Conservation (phyloP, 345 rosid species). For the Aurinia saxatilis region DNA sequence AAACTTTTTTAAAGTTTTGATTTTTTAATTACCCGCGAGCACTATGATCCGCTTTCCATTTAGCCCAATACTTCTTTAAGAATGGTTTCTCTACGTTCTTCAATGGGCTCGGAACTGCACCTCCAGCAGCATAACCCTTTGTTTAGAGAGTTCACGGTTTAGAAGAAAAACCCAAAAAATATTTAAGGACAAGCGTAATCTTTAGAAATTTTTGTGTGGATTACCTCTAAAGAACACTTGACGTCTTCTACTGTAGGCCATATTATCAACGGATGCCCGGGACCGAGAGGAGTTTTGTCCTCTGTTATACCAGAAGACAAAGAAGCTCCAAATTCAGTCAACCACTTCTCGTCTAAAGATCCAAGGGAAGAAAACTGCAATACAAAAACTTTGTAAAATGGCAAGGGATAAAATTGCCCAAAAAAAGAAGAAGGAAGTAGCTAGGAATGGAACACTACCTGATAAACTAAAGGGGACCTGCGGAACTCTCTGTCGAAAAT, state of each 20-base stretch:
- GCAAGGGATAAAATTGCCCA: neutral
- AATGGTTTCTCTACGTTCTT: constrained; percentile 84
- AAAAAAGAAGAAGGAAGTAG: neutral
- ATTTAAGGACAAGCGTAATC: neutral
- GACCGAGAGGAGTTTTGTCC: constrained; percentile 73
- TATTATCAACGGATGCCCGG: constrained; percentile 65
- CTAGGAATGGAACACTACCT: constrained; percentile 38
- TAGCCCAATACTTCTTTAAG: constrained; percentile 82
- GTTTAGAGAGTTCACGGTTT: constrained; percentile 8
- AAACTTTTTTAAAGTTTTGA: neutral
- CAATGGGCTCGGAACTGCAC: constrained; percentile 76
- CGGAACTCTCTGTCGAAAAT: constrained; percentile 64
- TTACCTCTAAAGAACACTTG: constrained; percentile 90
- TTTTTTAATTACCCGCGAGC: constrained; percentile 54
- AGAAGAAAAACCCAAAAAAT: constrained; percentile 13
- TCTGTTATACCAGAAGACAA: constrained; percentile 77
- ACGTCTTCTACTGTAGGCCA: constrained; percentile 97
- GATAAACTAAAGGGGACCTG: constrained; percentile 82
- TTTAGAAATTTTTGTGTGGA: constrained; percentile 3
- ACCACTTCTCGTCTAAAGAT: constrained; percentile 92
- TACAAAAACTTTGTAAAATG: neutral
- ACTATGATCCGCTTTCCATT: constrained; percentile 79
- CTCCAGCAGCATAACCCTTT: constrained; percentile 95
- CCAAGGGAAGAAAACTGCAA: constrained; percentile 94
- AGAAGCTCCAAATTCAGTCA: constrained; percentile 72